phyloP scores from a whole-genome alignment of 345 rosid genomes.

The Mangifera indica region DNA sequence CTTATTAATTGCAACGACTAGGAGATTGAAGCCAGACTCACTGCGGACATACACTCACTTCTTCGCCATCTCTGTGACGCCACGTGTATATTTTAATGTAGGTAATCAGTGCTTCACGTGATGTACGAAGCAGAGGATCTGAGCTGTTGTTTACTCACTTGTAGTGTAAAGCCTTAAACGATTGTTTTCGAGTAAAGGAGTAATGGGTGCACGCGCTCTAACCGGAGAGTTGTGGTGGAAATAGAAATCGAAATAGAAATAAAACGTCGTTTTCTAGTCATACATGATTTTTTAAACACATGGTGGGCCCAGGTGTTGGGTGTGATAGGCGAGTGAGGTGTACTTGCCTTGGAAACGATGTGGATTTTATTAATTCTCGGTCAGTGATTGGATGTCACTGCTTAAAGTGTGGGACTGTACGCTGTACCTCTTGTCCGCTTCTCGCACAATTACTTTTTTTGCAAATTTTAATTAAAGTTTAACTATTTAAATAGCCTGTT shows the following conservation, averaged over 20 bases:
- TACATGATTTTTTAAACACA: conserved; percentile 17
- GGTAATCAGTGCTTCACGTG: not conserved
- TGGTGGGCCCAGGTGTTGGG: conserved; percentile 9
- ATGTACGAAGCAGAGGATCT: conserved; percentile 6
- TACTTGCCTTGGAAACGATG: conserved; percentile 24
- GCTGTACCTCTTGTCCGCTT: conserved; percentile 5
- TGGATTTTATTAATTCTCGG: conserved; percentile 28
- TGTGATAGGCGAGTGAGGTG: conserved; percentile 18
- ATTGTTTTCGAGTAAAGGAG: conserved; percentile 27
- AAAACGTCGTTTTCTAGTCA: conserved; percentile 16
- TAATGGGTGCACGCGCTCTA: conserved; percentile 26
- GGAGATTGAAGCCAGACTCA: conserved; percentile 20
- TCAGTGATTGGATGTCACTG: conserved; percentile 38
- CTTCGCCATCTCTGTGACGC: not conserved
- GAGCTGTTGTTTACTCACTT: not conserved
- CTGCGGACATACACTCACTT: not conserved
- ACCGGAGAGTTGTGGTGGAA: not conserved
- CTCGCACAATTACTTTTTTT: conserved; percentile 14
- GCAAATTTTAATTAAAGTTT: not conserved
- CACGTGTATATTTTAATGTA: not conserved
- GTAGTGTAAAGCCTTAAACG: conserved; percentile 3
- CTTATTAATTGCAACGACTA: conserved; percentile 34
- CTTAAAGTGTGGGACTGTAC: conserved; percentile 18
- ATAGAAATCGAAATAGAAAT: not conserved
- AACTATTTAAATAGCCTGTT: no score